Evolutionary conservation across 2,329 filamentous ascomycete genomes (phyloP).

Genomic region (Lasiodiplodia citricola): DNA sequence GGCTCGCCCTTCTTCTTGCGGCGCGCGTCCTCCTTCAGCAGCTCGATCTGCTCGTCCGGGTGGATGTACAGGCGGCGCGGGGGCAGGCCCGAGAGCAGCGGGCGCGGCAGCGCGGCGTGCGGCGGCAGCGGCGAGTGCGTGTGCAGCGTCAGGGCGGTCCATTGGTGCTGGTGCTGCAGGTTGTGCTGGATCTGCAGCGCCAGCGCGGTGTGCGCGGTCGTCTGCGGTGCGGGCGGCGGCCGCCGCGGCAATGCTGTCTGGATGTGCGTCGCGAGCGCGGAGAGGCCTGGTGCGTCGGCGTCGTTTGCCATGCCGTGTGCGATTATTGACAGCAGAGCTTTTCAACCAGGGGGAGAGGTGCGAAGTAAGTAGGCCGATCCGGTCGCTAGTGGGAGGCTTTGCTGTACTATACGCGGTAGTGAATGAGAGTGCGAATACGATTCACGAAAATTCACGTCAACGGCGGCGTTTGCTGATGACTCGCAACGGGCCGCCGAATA

Average conservation of each 20-base stretch:
- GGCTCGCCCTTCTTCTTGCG: conserved; percentile 45
- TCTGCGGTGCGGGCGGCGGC: conserved; percentile 34
- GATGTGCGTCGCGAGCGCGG: conserved; percentile 50
- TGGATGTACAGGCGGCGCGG: conserved; percentile 77
- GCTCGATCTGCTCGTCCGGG: conserved; percentile 79
- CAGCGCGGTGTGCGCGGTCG: conserved; percentile 50
- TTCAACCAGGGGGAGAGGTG: no score
- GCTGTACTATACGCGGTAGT: neutral
- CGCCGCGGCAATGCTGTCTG: conserved; percentile 29
- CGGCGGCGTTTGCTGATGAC: neutral
- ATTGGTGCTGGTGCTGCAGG: conserved; percentile 76
- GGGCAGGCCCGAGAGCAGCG: conserved; percentile 74
- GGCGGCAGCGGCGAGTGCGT: conserved; percentile 49
- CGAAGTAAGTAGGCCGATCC: neutral
- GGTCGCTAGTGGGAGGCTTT: neutral
- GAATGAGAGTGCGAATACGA: conserved; percentile 9
- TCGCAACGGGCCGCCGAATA: neutral
- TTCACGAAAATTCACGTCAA: conserved; percentile 3
- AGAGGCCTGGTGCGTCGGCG: conserved; percentile 32
- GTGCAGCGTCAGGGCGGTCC: conserved; percentile 67
- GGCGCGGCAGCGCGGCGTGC: conserved; percentile 56
- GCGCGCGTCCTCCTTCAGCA: conserved; percentile 64
- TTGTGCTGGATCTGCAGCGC: conserved; percentile 70
- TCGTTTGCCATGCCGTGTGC: neutral
- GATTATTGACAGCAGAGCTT: no score